Percentiles rank a stretch among this genome's conserved stretches.
Conservation (phyloP, 352 stramenopile species). For the Pilasporangium apinafurcum region DNA sequence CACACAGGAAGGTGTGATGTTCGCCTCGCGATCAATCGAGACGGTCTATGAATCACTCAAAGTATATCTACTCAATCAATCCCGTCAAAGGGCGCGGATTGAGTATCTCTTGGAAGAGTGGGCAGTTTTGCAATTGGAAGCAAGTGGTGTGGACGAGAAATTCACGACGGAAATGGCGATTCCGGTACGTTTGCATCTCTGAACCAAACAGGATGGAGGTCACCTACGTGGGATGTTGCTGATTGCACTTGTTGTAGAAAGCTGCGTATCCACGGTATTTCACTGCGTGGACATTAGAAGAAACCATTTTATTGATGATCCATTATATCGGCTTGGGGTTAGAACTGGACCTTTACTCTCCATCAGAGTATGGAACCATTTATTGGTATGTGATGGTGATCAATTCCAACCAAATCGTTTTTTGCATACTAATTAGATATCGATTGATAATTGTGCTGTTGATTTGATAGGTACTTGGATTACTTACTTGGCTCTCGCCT, state of each 20-base stretch:
- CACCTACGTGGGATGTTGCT: not conserved
- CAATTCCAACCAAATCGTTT: too few species aligned
- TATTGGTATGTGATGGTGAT: constrained; percentile 59
- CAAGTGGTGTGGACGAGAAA: constrained; percentile 61
- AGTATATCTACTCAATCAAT: constrained; percentile 74
- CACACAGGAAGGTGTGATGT: constrained; percentile 78
- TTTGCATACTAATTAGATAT: too few species aligned
- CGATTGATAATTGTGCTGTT: too few species aligned
- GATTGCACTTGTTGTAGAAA: constrained; percentile 29
- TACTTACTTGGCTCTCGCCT: constrained; percentile 79
- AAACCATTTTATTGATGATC: constrained; percentile 68
- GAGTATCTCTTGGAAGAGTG: constrained; percentile 82
- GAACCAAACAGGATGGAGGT: not conserved
- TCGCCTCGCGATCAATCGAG: constrained; percentile 68
- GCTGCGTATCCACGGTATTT: constrained; percentile 72
- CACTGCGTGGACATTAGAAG: constrained; percentile 76
- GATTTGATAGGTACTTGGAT: constrained; percentile 60
- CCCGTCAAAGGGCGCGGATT: constrained; percentile 70
- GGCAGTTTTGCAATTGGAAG: constrained; percentile 67
- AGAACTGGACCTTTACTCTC: constrained; percentile 74
- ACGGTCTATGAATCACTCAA: constrained; percentile 83
- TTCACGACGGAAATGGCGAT: constrained; percentile 84
- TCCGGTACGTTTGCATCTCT: constrained; percentile 28
- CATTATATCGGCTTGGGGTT: constrained; percentile 73
- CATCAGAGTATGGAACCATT: constrained; percentile 59